Conservation (phyloP, 2,329 filamentous ascomycete species). For the Albophoma yamanashiensis region DNA sequence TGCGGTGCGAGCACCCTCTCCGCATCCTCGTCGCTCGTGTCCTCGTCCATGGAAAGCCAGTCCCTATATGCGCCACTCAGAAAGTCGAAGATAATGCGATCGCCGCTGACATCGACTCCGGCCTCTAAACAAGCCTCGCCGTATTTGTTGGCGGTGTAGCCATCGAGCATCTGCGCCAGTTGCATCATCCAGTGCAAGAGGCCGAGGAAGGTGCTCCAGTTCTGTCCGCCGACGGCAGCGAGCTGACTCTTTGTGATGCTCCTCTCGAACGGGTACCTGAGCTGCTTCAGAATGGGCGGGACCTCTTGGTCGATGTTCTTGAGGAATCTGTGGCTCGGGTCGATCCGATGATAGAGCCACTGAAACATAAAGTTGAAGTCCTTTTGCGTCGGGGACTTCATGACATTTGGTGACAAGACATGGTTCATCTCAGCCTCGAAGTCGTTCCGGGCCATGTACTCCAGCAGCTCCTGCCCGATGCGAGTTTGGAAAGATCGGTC, state of each 20-base stretch:
- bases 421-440: slow-evolving; percentile 99
- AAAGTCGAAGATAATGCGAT: slow-evolving; percentile 92
- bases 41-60: slow-evolving; percentile 87
- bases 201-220: slow-evolving; percentile 91
- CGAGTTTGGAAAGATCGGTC: slow-evolving; percentile 70
- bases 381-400: slow-evolving; percentile 93
- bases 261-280: slow-evolving; percentile 90
- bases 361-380: slow-evolving; percentile 98
- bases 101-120: slow-evolving; percentile 77
- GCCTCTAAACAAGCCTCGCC: slow-evolving; percentile 83
- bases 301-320: slow-evolving; percentile 95
- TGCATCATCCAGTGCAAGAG: slow-evolving; percentile 99
- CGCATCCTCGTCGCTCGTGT: slow-evolving; percentile 75
- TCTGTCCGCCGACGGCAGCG: slow-evolving; percentile 87
- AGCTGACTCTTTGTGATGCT: slow-evolving; percentile 96
- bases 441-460: slow-evolving; percentile 86
- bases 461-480: slow-evolving; percentile 80
- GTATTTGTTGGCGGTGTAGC: slow-evolving; percentile 67
- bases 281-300: slow-evolving; percentile 79
- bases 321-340: slow-evolving; percentile 85
- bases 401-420: slow-evolving; percentile 76
- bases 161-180: slow-evolving; percentile 84
- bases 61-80: slow-evolving; percentile 82
- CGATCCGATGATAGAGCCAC: slow-evolving; percentile 93
- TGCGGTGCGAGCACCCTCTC: slow-evolving; percentile 73